Conservation (phyloP, 2,329 filamentous ascomycete species). For the Pseudocercospora ulei region DNA sequence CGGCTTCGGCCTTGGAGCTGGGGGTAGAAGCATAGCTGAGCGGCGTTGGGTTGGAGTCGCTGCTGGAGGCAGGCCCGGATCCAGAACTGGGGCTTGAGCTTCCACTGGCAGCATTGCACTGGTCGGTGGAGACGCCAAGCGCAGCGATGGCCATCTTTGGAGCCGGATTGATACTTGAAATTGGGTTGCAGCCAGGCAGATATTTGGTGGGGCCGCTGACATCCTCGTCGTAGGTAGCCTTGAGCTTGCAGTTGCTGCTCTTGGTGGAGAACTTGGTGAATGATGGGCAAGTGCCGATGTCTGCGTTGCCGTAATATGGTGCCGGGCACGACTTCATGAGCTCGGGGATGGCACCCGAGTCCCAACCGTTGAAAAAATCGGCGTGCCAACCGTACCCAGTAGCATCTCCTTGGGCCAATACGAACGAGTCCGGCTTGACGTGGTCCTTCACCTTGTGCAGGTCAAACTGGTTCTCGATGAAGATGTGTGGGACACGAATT, state of each 20-base stretch:
- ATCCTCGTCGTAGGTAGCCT: conserved; percentile 38
- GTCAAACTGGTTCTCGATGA: conserved; percentile 40
- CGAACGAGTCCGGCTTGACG: conserved; percentile 36
- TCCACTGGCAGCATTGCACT: conserved; percentile 15
- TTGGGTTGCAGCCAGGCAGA: conserved; percentile 50
- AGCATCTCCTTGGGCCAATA: conserved; percentile 41
- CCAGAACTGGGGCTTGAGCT: conserved; percentile 2
- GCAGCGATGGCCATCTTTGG: conserved; percentile 21
- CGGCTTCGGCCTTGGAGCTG: conserved; percentile 5
- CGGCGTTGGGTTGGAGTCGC: neutral
- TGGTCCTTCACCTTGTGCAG: conserved; percentile 32
- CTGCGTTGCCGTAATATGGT: conserved; percentile 51
- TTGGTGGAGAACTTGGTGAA: conserved; percentile 23
- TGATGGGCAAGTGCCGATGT: conserved; percentile 50
- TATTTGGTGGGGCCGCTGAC: conserved; percentile 40
- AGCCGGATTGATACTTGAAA: conserved; percentile 39
- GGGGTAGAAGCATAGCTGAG: conserved; percentile 8
- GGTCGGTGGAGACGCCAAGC: conserved; percentile 18
- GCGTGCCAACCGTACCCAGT: conserved; percentile 47
- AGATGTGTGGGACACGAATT: conserved; percentile 49
- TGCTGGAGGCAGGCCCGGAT: conserved; percentile 3
- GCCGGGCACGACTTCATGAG: conserved; percentile 59
- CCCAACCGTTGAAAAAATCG: conserved; percentile 46
- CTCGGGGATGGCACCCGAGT: conserved; percentile 51
- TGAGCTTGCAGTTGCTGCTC: conserved; percentile 42